Conservation (phyloP, 768 basidiomycete species). For the Lanmaoa rubissima region DNA sequence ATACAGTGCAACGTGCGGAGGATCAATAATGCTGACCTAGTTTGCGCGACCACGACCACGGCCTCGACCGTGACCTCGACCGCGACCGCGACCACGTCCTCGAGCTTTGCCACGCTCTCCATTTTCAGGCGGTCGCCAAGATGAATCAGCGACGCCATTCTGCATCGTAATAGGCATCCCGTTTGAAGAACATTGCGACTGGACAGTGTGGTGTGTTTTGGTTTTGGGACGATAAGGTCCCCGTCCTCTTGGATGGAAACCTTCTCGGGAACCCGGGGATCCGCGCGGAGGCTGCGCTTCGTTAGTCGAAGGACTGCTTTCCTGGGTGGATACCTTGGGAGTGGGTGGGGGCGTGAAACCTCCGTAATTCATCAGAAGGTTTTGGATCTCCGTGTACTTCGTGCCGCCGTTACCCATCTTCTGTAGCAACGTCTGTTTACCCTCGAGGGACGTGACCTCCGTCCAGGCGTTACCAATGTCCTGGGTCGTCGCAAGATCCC, state of each 20-base stretch:
- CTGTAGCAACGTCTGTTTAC: slow-evolving; percentile 24
- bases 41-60: slow-evolving; percentile 37
- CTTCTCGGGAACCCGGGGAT: slow-evolving; percentile 1
- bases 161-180: slow-evolving; percentile 8
- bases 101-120: slow-evolving; percentile 38
- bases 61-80: slow-evolving; percentile 38
- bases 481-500: slow-evolving; percentile 45
- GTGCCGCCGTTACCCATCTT: slow-evolving; percentile 28
- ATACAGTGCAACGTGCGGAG: slow-evolving; percentile 19
- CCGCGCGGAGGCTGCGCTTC: slow-evolving; percentile 12
- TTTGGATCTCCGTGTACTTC: slow-evolving; percentile 49
- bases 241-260: slow-evolving; percentile 10
- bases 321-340: slow-evolving; percentile 16
- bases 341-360: slow-evolving; percentile 48
- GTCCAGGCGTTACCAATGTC: slow-evolving; percentile 55
- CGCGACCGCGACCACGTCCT: slow-evolving; percentile 42
- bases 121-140: slow-evolving; percentile 9
- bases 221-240: slow-evolving; percentile 9
- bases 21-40: slow-evolving; percentile 14
- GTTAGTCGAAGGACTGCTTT: slow-evolving; percentile 13
- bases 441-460: slow-evolving; percentile 40
- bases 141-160: slow-evolving; percentile 10
- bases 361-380: slow-evolving; percentile 51
- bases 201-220: neutral
- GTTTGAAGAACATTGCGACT: neutral